Base-by-base conservation (phyloP, 768 basidiomycete species). In the Kondoa subrosea region DNA sequence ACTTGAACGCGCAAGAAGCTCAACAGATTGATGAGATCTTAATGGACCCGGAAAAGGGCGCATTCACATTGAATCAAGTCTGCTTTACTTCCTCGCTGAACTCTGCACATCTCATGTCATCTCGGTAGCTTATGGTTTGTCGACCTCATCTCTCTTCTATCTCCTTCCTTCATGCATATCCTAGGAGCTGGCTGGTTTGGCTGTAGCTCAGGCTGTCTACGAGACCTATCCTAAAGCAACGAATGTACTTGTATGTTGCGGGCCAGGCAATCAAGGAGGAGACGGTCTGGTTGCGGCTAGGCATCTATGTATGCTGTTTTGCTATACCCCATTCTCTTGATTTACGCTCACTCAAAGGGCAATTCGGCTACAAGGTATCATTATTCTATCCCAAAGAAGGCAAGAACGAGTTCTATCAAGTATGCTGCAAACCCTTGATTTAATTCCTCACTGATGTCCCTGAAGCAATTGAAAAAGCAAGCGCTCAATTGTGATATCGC, bases 361-460 rank as follows among this genome's bases (percentile, higher is more conserved):
- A 91, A 84, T 96, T 96, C 76, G 89, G 89, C 1, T 97, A 95
- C 76, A 80, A 82, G 57, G 88, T 92, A 0, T 87, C 83, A 0
- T 82, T 99, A 21, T 96, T 89, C 78, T 86, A 93, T 82, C 95
- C 95, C 3, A 97, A 97, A 88, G 88, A 88, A 12, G 91, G 91
- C 0, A 85, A 85, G 1, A 96, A 96, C 76, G 92, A 95, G 33
- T 87, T 92, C 69, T 96, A 96, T 78, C 80, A 89, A 78, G 89
- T 87, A 68, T 26, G 69, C 56, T 27, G 14, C 21, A 31, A 1
- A 4, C 12, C n/a, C n/a, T 65, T 29, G 2, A 1, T 25, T 1
- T n/a, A 3, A 16, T 30, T 16, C 14, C 50, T 25, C 1, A 31
- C 27, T 1, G 1, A 21, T 1, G 26, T 62, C 1, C 8, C 27